These are phyloP conservation scores for Drechslerella stenobrocha DNA, from an alignment of 2,329 filamentous ascomycete genomes.

Conservation along the genomic window DNA sequence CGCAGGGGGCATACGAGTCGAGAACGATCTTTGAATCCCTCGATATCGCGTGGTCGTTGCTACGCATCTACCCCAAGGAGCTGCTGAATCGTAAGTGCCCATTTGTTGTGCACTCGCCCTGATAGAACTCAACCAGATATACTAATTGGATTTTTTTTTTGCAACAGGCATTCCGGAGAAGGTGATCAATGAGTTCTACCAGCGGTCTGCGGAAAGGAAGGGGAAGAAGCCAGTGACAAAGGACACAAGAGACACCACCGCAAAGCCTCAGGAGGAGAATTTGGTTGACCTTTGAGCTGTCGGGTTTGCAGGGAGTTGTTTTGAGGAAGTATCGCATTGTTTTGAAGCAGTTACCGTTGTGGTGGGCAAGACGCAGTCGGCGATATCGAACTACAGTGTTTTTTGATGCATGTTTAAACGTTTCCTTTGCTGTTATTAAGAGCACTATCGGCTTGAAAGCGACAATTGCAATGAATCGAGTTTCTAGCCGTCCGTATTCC, in stretches of 20 bases:
- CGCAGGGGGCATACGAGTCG: slow-evolving; percentile 87
- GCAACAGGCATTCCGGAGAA: slow-evolving; percentile 69
- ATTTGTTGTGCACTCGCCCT: background rate
- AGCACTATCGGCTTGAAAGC: slow-evolving; percentile 27
- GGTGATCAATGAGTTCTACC: slow-evolving; percentile 80
- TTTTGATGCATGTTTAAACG: slow-evolving; percentile 13
- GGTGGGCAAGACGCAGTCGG: slow-evolving; percentile 1
- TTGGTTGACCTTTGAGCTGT: slow-evolving; percentile 60
- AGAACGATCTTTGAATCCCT: slow-evolving; percentile 90
- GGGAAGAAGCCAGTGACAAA: slow-evolving; percentile 57
- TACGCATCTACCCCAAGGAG: slow-evolving; percentile 97
- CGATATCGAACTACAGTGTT: slow-evolving; percentile 9
- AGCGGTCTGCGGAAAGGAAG: slow-evolving; percentile 68
- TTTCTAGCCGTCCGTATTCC: too few relatives aligned
- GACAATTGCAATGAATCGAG: slow-evolving; percentile 16
- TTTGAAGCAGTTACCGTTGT: slow-evolving; percentile 16
- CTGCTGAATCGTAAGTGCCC: slow-evolving; percentile 74
- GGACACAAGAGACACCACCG: slow-evolving; percentile 56
- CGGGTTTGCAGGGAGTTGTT: slow-evolving; percentile 1
- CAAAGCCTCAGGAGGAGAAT: slow-evolving; percentile 61
- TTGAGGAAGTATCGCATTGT: background rate
- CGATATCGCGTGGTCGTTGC: slow-evolving; percentile 92
- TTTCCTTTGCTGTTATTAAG: too few relatives aligned
- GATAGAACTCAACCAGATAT: too few relatives aligned
- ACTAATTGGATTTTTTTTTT: background rate